A percentile compares a stretch with the other conserved stretches of the same genome.
Evolutionary conservation across 2,329 filamentous ascomycete genomes (phyloP).

Genomic region (Ophiosphaerella korrae): DNA sequence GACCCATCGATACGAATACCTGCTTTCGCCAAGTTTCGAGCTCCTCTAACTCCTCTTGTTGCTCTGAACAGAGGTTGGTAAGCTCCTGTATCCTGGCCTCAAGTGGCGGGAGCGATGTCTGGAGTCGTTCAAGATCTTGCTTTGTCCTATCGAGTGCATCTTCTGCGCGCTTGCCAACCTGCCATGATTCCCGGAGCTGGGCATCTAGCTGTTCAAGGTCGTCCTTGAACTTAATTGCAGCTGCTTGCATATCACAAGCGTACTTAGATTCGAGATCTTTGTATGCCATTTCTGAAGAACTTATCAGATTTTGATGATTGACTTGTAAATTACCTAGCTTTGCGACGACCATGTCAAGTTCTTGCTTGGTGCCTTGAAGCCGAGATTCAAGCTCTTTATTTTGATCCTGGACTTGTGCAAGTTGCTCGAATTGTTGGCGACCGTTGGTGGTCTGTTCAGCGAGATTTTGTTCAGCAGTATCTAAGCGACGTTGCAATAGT

Average conservation of each 20-base stretch:
- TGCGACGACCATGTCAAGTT: slow-evolving; percentile 17
- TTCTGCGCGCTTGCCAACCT: slow-evolving; percentile 7
- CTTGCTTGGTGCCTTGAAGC: slow-evolving; percentile 21
- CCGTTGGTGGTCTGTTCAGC: slow-evolving; percentile 21
- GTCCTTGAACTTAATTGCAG: slow-evolving; percentile 15
- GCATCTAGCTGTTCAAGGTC: slow-evolving; percentile 20
- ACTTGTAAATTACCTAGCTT: slow-evolving; percentile 24
- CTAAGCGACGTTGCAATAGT: slow-evolving; percentile 35
- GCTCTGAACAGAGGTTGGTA: slow-evolving; percentile 28
- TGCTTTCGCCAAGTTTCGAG: slow-evolving; percentile 30
- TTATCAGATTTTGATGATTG: slow-evolving; percentile 23
- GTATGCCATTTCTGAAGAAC: slow-evolving; percentile 21
- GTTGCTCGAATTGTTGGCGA: slow-evolving; percentile 22
- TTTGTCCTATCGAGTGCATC: slow-evolving; percentile 18
- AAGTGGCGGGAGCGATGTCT: slow-evolving; percentile 21
- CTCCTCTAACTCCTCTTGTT: slow-evolving; percentile 38
- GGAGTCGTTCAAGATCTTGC: slow-evolving; percentile 21
- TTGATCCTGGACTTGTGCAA: slow-evolving; percentile 26
- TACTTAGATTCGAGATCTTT: slow-evolving; percentile 23
- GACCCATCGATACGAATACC: slow-evolving; percentile 32
- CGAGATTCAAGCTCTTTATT: slow-evolving; percentile 22
- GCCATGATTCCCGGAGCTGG: slow-evolving; percentile 20
- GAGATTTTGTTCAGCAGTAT: slow-evolving; percentile 28
- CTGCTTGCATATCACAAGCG: slow-evolving; percentile 19
- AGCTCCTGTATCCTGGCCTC: slow-evolving; percentile 32